phyloP scores from a whole-genome alignment of 2,329 filamentous ascomycete species.

The Cercospora sojina region DNA sequence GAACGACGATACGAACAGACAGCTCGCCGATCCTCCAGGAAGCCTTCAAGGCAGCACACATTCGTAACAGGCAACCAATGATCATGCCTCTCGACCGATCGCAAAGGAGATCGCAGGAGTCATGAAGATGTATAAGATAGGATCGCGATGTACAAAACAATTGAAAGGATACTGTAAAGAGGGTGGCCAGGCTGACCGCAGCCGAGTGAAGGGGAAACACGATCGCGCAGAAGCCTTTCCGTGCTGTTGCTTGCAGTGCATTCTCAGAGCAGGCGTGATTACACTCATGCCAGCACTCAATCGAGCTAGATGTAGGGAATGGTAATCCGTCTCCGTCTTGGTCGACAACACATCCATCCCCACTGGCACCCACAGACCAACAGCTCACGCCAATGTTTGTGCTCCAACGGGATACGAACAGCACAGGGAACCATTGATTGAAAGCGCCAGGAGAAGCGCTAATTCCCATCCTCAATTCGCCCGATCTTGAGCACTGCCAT shows the following conservation, averaged over 20 bases:
- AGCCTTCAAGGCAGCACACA: constrained; percentile 70
- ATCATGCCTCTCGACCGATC: constrained; percentile 55
- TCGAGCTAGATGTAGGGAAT: background rate
- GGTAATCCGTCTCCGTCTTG: background rate
- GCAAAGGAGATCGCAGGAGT: constrained; percentile 16
- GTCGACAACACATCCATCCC: background rate
- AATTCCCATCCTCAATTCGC: background rate
- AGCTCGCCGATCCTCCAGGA: constrained; percentile 72
- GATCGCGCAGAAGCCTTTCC: background rate
- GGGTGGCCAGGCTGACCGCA: background rate
- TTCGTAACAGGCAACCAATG: constrained; percentile 62
- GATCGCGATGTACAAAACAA: background rate
- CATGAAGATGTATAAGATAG: constrained; percentile 9
- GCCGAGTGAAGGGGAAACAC: background rate
- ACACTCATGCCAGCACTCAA: background rate
- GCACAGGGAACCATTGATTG: background rate
- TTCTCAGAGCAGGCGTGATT: background rate
- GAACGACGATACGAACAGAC: constrained; percentile 92
- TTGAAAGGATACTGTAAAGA: background rate
- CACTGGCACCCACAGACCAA: background rate
- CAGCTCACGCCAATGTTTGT: background rate
- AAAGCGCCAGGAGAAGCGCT: background rate
- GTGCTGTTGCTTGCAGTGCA: background rate
- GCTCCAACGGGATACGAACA: background rate
- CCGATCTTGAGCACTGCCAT: background rate